Percentiles rank a stretch among this genome's conserved stretches.
Evolutionary conservation across 805 yeast genomes (phyloP).

Genomic region (Wickerhamia fluorescens): DNA sequence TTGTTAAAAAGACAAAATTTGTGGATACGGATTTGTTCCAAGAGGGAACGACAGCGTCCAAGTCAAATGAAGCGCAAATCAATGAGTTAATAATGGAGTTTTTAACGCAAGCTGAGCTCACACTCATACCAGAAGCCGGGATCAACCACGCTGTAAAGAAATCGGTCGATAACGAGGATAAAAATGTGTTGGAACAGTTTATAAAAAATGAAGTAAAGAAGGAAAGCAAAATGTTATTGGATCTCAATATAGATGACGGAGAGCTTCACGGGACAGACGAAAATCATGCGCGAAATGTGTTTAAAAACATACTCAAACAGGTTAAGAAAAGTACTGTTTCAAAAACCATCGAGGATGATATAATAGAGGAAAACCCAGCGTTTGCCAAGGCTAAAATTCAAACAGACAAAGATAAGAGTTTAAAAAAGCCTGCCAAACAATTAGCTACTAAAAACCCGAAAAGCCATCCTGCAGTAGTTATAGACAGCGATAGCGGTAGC

Average conservation of each 20-base stretch:
- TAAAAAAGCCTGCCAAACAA: constrained; percentile 1
- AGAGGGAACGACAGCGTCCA: constrained; percentile 8
- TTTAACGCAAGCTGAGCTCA: constrained; percentile 54
- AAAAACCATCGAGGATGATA: neutral
- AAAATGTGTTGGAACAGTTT: constrained; percentile 57
- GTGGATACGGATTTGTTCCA: constrained; percentile 9
- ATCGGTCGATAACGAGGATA: constrained; percentile 80
- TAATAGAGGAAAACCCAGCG: neutral
- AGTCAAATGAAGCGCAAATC: constrained; percentile 38
- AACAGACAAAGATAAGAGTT: neutral
- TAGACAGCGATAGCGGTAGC: neutral
- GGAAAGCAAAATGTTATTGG: constrained; percentile 43
- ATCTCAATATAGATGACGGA: constrained; percentile 37
- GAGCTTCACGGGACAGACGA: constrained; percentile 25
- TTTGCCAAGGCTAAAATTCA: too few species aligned
- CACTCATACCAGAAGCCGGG: constrained; percentile 68
- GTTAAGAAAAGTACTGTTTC: too few species aligned
- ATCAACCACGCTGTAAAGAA: constrained; percentile 64
- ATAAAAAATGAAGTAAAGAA: constrained; percentile 48
- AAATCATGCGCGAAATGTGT: constrained; percentile 21
- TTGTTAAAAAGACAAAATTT: constrained; percentile 9
- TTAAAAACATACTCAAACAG: constrained; percentile 37
- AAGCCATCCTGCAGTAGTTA: too few species aligned
- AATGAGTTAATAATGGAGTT: constrained; percentile 58
- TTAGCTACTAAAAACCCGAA: constrained; percentile 1